These are phyloP conservation scores for Solanum corneliomulleri DNA, from an alignment of 257 asterid species.

Conservation along the genomic window DNA sequence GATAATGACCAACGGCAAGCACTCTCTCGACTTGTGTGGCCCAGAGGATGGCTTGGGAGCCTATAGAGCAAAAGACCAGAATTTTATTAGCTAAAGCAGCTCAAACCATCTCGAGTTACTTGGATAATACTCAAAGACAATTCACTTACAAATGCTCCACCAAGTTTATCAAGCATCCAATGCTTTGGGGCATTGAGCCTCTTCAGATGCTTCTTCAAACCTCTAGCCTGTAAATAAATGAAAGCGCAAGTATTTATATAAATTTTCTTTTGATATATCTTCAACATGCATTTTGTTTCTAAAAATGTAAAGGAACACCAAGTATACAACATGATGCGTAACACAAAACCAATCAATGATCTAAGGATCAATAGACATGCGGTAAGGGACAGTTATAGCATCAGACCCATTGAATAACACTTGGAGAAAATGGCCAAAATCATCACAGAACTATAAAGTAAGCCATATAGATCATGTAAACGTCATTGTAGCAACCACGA, in stretches of 20 bases:
- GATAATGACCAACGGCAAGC: slow-evolving; percentile 3
- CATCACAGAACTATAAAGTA: background rate
- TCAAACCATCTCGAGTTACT: background rate
- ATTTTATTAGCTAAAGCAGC: background rate
- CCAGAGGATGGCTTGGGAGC: slow-evolving; percentile 12
- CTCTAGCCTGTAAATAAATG: background rate
- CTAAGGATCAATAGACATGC: background rate
- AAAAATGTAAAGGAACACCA: background rate
- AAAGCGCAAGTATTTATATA: background rate
- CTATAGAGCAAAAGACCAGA: background rate
- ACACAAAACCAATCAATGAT: background rate
- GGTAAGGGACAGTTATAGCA: background rate
- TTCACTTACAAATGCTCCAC: slow-evolving; percentile 8
- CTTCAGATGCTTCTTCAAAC: slow-evolving; percentile 8
- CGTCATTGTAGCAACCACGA: background rate
- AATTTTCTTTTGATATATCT: background rate
- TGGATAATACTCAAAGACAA: background rate
- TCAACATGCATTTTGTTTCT: background rate
- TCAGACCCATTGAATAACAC: background rate
- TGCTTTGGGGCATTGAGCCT: slow-evolving; percentile 10
- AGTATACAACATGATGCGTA: background rate
- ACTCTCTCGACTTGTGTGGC: slow-evolving; percentile 12
- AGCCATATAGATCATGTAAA: background rate
- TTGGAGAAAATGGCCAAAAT: background rate
- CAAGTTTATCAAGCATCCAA: slow-evolving; percentile 10